phyloP scores from a whole-genome alignment of 768 basidiomycete species.

The Boletus sensibilis region DNA sequence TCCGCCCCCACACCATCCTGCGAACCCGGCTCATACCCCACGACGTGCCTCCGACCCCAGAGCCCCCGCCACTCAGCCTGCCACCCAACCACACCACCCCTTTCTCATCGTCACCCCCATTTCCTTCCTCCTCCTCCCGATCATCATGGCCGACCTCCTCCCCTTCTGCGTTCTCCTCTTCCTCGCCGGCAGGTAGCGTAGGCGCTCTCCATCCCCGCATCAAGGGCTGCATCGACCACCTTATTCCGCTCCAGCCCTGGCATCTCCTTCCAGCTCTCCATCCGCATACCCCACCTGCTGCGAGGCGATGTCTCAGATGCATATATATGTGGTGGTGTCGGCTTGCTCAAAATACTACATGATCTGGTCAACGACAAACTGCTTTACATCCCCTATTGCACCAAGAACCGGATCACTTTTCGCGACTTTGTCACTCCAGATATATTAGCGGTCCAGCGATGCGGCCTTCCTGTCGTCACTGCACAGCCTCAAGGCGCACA shows the following conservation, averaged over 20 bases:
- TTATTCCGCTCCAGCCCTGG: conserved; percentile 18
- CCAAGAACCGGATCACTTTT: conserved; percentile 41
- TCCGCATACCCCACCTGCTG: conserved; percentile 8
- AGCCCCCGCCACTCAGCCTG: not conserved
- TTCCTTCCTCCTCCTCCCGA: no score
- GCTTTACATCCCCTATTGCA: conserved; percentile 53
- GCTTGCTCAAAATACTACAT: conserved; percentile 46
- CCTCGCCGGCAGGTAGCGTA: conserved; percentile 17
- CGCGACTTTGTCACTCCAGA: conserved; percentile 50
- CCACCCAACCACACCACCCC: conserved; percentile 31
- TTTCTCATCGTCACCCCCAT: conserved; percentile 31
- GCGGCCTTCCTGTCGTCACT: no score
- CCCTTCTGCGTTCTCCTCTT: conserved; percentile 45
- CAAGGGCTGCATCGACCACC: not conserved
- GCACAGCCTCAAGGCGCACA: conserved; percentile 56
- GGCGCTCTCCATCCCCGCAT: conserved; percentile 7
- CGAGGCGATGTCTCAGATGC: conserved; percentile 55
- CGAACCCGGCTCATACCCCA: not conserved
- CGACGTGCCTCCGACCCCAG: not conserved
- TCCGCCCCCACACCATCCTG: not conserved
- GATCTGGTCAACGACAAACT: conserved; percentile 39
- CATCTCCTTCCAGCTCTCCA: conserved; percentile 15
- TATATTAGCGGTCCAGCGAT: conserved; percentile 49
- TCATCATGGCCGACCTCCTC: conserved; percentile 40
- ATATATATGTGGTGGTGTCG: conserved; percentile 62